Evolutionary conservation across 129 eudicot genomes (phyloP), one percentile per base, ranked within the genome.

Genomic region (Lonicera japonica): DNA sequence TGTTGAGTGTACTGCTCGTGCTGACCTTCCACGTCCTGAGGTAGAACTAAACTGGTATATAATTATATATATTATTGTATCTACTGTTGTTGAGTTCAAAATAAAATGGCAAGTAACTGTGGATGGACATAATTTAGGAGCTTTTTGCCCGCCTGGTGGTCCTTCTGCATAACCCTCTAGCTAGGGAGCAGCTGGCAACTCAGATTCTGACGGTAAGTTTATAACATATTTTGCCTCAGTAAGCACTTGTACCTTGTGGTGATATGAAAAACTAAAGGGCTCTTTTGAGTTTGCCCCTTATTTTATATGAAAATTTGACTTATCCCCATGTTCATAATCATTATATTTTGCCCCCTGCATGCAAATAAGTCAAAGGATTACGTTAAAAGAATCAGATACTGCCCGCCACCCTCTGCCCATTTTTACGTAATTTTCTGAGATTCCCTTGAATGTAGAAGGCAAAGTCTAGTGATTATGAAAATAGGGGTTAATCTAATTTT

Each of bases 151-250:
- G 96, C 8, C 68, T 94, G 60, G 75, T 88, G 75, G 95, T 94
- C 55, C 99, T 94, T 52, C 82, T 94, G 66, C 99, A 88, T 73
- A 75, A 94, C 79, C 99, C 99, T 60, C 89, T 94, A 39, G 99
- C 96, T 43, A 83, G 95, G 79, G 99, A 88, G 73, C 95, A 80
- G 61, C 77, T 79, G 53, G 95, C 95, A 51, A 88, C 99, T 75
- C 99, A 94, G 64, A 88, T 88, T 72, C 66, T 94, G 62, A 82
- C 88, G 7, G 98, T 92, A 72, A 73, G 88, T 65, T 13, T 29
- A 1, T 29, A 2, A 29, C 23, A 4, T 41, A 11, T n/a, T 51
- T 56, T 25, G 25, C 57, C 17, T 58, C 22, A 22, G 39, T 13
- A 23, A 24, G 21, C 39, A 24, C 5, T 46, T 63, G 10, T 21